Percentiles rank a stretch among this genome's conserved stretches.
These are phyloP conservation scores for Rutstroemia sp. DNA, from an alignment of 2,329 filamentous ascomycete genomes.

Conservation along the genomic window DNA sequence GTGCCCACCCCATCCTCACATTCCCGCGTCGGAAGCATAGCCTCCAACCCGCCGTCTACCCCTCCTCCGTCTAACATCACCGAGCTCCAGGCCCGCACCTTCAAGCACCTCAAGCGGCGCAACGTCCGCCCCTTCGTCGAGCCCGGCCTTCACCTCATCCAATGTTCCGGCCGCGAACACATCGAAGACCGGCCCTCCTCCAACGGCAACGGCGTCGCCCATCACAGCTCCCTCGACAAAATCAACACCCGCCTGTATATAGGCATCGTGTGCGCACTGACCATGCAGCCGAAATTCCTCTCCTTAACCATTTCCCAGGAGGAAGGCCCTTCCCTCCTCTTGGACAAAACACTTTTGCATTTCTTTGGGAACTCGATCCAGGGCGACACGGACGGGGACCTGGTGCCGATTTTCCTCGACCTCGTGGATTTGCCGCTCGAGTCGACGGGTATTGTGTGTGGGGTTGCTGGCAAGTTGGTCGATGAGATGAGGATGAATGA, in stretches of 20 bases:
- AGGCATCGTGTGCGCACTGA: slow-evolving; percentile 53
- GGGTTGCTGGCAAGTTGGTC: slow-evolving; percentile 77
- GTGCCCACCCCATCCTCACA: slow-evolving; percentile 35
- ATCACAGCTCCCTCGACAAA: slow-evolving; percentile 44
- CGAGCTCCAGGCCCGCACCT: slow-evolving; percentile 78
- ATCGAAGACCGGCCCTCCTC: slow-evolving; percentile 28
- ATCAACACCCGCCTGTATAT: slow-evolving; percentile 58
- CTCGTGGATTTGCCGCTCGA: slow-evolving; percentile 74
- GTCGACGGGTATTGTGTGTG: slow-evolving; percentile 90
- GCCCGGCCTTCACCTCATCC: slow-evolving; percentile 62
- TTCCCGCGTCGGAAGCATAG: slow-evolving; percentile 32
- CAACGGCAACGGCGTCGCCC: slow-evolving; percentile 28
- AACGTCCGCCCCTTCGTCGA: slow-evolving; percentile 68
- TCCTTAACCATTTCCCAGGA: slow-evolving; percentile 67
- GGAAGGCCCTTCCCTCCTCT: slow-evolving; percentile 65
- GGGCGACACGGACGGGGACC: slow-evolving; percentile 62
- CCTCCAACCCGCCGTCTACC: slow-evolving; percentile 50
- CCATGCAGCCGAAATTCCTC: slow-evolving; percentile 59
- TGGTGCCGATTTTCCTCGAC: slow-evolving; percentile 85
- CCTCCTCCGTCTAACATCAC: slow-evolving; percentile 70
- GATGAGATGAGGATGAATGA: slow-evolving; percentile 50
- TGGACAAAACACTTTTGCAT: slow-evolving; percentile 60
- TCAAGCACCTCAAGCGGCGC: slow-evolving; percentile 71
- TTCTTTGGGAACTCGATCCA: slow-evolving; percentile 69
- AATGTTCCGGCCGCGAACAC: slow-evolving; percentile 62